Evolutionary conservation across 495 filamentous ascomycete genomes (phyloP).

Genomic region (Cercophora scortea): DNA sequence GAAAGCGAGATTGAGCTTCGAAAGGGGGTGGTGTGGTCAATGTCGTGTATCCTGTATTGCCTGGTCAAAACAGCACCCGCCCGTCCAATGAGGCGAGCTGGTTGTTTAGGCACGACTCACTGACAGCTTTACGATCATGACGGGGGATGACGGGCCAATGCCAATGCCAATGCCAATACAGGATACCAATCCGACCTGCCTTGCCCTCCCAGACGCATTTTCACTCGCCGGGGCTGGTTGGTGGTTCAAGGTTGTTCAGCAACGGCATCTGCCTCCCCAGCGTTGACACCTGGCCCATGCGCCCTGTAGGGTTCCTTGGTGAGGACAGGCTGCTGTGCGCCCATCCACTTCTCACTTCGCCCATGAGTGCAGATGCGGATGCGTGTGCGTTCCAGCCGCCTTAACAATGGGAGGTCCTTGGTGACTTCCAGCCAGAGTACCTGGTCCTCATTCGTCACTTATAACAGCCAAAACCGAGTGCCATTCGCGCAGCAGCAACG

Average conservation of each 20-base stretch:
- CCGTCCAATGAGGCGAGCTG: not conserved
- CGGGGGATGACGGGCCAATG: not conserved
- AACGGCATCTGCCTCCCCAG: not conserved
- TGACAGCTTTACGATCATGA: not conserved
- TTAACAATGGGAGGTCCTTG: conserved; percentile 1
- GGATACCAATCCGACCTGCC: not conserved
- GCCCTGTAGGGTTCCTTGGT: not conserved
- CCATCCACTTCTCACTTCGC: not conserved
- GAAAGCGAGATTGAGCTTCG: not conserved
- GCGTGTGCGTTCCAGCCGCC: not conserved
- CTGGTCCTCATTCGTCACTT: conserved; percentile 20
- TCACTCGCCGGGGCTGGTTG: not conserved
- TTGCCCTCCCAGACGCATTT: not conserved
- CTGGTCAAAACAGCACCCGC: not conserved
- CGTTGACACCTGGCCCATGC: conserved; percentile 1
- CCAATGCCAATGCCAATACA: not conserved
- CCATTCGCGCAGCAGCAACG: conserved; percentile 8
- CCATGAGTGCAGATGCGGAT: not conserved
- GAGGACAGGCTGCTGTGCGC: not conserved
- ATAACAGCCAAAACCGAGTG: conserved; percentile 14
- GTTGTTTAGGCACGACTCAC: not conserved
- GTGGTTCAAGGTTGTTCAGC: not conserved
- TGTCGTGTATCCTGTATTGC: not conserved
- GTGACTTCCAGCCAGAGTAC: conserved; percentile 18
- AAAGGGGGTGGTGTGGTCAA: not conserved